phyloP scores from a whole-genome alignment of 108 stramenopile species.

The Cyclotella kingstonii region DNA sequence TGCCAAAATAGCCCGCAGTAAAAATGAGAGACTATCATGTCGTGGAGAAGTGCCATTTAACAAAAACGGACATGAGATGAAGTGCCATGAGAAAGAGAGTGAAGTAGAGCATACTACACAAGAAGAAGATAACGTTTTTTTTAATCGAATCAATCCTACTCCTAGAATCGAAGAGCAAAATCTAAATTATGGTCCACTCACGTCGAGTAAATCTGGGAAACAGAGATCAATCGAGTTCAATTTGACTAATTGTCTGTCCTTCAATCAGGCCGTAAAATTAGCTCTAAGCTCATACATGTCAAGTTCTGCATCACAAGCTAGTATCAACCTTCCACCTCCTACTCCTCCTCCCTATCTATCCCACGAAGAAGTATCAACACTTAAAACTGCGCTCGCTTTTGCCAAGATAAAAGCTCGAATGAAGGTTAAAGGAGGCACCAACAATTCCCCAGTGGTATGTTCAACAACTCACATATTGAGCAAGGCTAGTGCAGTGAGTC shows the following conservation, averaged over 20 bases:
- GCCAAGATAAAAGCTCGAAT: slow-evolving; percentile 24
- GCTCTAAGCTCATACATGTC: slow-evolving; percentile 15
- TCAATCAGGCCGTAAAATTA: slow-evolving; percentile 24
- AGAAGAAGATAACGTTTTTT: too few species aligned
- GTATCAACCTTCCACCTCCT: slow-evolving; percentile 17
- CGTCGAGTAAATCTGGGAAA: too few species aligned
- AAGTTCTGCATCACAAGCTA: background rate
- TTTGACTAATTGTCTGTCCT: slow-evolving; percentile 1
- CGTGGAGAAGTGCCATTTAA: too few species aligned
- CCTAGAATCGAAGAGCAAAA: too few species aligned
- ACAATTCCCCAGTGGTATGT: background rate
- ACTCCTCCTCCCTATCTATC: slow-evolving; percentile 42
- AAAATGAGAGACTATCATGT: too few species aligned
- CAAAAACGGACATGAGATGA: too few species aligned
- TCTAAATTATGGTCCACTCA: too few species aligned
- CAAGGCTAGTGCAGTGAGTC: background rate
- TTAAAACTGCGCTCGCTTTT: slow-evolving; percentile 42
- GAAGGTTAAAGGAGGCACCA: background rate
- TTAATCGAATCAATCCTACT: too few species aligned
- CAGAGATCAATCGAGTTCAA: background rate
- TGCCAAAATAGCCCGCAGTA: too few species aligned
- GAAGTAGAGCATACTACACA: too few species aligned
- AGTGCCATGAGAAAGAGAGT: too few species aligned
- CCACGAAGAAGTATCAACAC: slow-evolving; percentile 36
- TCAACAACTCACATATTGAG: background rate